phyloP scores from a whole-genome alignment of 139 green algal species.

The Parachlorella kessleri region DNA sequence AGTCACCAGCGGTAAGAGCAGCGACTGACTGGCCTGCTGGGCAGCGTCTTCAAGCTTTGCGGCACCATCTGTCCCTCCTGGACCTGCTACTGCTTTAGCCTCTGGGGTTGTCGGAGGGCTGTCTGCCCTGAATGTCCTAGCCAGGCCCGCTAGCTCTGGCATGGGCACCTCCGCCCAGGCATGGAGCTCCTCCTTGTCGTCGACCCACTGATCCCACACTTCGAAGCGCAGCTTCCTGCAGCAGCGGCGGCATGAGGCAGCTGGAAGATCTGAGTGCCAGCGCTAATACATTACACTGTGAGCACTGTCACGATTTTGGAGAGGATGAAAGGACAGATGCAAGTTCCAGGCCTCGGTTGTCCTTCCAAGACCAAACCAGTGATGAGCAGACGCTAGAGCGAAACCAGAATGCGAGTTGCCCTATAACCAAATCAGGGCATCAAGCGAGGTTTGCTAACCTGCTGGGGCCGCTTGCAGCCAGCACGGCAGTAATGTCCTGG shows the following conservation, averaged over 20 bases:
- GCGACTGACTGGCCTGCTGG: background rate
- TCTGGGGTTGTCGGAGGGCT: no score
- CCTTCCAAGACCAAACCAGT: background rate
- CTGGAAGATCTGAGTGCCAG: background rate
- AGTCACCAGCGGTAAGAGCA: background rate
- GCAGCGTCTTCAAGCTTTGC: background rate
- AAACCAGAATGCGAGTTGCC: no score
- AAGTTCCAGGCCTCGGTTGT: background rate
- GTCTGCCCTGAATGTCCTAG: no score
- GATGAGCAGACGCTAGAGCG: background rate
- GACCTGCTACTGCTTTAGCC: no score
- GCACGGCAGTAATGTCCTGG: no score
- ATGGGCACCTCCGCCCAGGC: conserved; percentile 5
- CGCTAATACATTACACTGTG: no score
- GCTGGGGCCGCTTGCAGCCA: no score
- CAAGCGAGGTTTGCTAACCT: no score
- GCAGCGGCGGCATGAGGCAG: background rate
- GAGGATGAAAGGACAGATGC: background rate
- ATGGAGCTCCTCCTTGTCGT: background rate
- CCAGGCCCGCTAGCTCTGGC: background rate
- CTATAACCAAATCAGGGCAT: no score
- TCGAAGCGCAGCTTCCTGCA: conserved; percentile 4
- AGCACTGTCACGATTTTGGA: no score
- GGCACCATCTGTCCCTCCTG: no score
- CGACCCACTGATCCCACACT: conserved; percentile 1